These are phyloP conservation scores for Globisporangium solare DNA, from an alignment of 352 stramenopile species.

Conservation along the genomic window DNA sequence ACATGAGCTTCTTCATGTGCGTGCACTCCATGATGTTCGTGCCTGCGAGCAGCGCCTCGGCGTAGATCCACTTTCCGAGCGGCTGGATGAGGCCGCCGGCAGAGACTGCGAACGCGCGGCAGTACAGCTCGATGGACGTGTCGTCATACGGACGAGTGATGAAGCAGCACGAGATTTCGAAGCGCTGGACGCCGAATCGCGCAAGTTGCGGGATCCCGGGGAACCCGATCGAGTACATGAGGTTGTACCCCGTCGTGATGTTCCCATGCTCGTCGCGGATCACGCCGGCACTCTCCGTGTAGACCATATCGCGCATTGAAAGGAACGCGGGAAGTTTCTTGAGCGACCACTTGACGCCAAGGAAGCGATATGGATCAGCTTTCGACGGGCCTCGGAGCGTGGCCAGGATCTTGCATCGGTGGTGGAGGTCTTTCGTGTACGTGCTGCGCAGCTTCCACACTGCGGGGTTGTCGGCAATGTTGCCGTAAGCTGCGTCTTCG, in stretches of 20 bases:
- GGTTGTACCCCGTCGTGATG: constrained; percentile 27
- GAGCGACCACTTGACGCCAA: constrained; percentile 15
- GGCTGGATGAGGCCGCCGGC: constrained; percentile 30
- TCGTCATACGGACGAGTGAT: constrained; percentile 26
- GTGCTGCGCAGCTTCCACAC: constrained; percentile 22
- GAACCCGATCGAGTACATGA: constrained; percentile 33
- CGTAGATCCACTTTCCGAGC: constrained; percentile 32
- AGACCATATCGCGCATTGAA: constrained; percentile 19
- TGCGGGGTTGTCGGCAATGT: constrained; percentile 16
- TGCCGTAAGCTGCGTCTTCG: constrained; percentile 21
- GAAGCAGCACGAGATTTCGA: constrained; percentile 34
- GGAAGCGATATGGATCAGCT: constrained; percentile 12
- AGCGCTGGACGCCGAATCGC: constrained; percentile 31
- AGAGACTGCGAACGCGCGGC: constrained; percentile 38
- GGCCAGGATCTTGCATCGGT: constrained; percentile 21
- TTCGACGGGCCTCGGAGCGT: constrained; percentile 21
- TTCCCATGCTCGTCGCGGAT: constrained; percentile 25
- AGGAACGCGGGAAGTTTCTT: constrained; percentile 1
- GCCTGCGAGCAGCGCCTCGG: constrained; percentile 24
- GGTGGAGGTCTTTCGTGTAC: constrained; percentile 25
- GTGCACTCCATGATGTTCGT: constrained; percentile 22
- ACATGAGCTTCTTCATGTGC: constrained; percentile 31
- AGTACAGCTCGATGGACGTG: constrained; percentile 39
- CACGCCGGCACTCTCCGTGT: constrained; percentile 36
- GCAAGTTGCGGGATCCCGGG: constrained; percentile 8